Base-by-base conservation (phyloP, 2,329 filamentous ascomycete genomes). In the Xenoacremonium recifei region DNA sequence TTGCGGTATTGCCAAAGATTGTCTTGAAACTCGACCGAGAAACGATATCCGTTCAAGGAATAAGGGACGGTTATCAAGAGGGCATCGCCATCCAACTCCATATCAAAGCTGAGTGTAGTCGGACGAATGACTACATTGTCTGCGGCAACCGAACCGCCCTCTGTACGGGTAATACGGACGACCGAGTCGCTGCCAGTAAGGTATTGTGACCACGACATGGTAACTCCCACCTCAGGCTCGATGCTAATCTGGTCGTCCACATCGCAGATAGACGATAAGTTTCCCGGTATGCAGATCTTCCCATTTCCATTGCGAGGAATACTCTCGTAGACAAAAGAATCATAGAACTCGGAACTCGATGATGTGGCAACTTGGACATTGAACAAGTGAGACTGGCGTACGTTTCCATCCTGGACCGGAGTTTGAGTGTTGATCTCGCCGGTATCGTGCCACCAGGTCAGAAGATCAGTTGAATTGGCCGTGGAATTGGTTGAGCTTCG, bases 161-260 rank as follows among this genome's bases (percentile, higher is more conserved):
- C 44, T 4, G 47, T 40, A 7, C 49, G 40, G 7, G 41, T 40
- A 18, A 64, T 49, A 30, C 55, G 53, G 7, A 64, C 48, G 21
- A 52, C 44, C n/a, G 50, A 44, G 29, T 63, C 57, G 10, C 39
- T 23, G 32, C 29, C 33, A 21, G 55, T 47, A 19, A 60, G 48
- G 39, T 61, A 66, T 42, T 64, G 60, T n/a, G 62, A 57, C 62
- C 63, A 66, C 5, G 57, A 60, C 63, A 66, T 65, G 33, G 50
- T 57, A n/a, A 60, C 52, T 31, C 58, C 55, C 31, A 59, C 51
- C 21, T 53, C 55, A 11, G 47, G 44, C 40, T 66, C 63, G 35
- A 66, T 60, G 4, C 51, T 55, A 39, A 66, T 52, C 13, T 50
- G 47, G 39, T 66, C 63, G 30, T 59, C 50, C 2, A 45, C 49